Conservation (phyloP, 768 basidiomycete genomes). For the Termitomyces sp. region DNA sequence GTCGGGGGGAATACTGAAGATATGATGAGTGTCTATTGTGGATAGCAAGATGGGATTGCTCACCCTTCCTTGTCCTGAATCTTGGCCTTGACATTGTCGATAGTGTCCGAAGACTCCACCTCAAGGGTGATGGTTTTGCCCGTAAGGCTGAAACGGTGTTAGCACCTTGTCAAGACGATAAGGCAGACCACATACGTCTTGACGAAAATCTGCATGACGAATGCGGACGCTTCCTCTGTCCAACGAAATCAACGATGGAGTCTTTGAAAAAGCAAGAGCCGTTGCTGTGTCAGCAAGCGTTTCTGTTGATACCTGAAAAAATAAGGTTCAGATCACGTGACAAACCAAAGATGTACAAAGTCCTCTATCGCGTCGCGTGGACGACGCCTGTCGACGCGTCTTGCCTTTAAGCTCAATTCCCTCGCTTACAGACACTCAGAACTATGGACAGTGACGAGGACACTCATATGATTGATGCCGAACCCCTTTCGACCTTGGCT, state of each 20-base stretch:
- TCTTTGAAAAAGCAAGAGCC: constrained; percentile 83
- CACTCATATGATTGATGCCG: constrained; percentile 42
- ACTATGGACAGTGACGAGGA: constrained; percentile 59
- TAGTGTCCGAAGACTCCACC: constrained; percentile 95
- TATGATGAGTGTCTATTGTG: neutral
- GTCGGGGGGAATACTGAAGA: constrained; percentile 75
- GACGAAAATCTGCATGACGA: constrained; percentile 95
- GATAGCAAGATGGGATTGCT: constrained; percentile 17
- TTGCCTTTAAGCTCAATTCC: neutral
- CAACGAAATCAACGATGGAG: constrained; percentile 88
- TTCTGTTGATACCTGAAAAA: constrained; percentile 14
- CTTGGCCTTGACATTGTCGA: constrained; percentile 97
- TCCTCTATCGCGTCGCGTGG: constrained; percentile 5
- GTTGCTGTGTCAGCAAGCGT: constrained; percentile 15
- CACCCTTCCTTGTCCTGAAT: constrained; percentile 98
- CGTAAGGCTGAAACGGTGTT: constrained; percentile 63
- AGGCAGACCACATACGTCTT: constrained; percentile 64
- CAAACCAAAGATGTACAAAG: constrained; percentile 3
- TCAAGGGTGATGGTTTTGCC: constrained; percentile 99
- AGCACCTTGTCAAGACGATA: neutral
- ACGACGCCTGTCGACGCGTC: constrained; percentile 9
- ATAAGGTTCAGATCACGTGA: constrained; percentile 12
- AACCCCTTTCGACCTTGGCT: constrained; percentile 25
- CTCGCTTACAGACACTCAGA: neutral
- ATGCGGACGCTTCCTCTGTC: constrained; percentile 80